Percentiles rank a stretch among this genome's conserved stretches.
Evolutionary conservation across 176 grass and related monocot species (phyloP).

Genomic region (Bonia amplexicaulis): DNA sequence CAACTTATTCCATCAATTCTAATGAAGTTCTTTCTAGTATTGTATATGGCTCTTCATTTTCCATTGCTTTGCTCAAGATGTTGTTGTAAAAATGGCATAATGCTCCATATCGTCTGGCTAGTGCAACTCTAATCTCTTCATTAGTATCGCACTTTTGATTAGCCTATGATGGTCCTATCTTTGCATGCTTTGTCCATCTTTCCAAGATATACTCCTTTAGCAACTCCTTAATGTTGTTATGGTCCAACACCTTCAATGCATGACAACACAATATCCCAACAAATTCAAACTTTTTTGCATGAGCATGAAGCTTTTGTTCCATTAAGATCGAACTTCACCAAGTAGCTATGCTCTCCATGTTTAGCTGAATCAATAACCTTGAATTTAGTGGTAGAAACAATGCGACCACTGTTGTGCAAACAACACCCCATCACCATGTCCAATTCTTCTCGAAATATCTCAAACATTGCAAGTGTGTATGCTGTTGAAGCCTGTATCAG

Average conservation of each 20-base stretch:
- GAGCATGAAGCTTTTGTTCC: conserved; percentile 43
- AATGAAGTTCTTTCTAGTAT: neutral
- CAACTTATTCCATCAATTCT: neutral
- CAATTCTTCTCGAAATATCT: conserved; percentile 52
- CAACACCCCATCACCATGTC: conserved; percentile 53
- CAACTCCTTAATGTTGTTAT: conserved; percentile 48
- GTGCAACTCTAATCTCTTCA: neutral
- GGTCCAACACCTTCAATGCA: conserved; percentile 52
- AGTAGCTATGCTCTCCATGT: no score
- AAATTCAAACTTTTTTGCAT: conserved; percentile 71
- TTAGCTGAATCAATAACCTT: conserved; percentile 27
- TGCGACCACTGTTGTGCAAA: neutral
- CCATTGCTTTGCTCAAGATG: neutral
- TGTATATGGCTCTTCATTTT: neutral
- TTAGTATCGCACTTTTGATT: conserved; percentile 35
- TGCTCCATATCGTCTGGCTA: neutral
- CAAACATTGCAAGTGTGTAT: conserved; percentile 47
- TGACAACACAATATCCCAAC: conserved; percentile 41
- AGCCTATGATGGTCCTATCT: conserved; percentile 17
- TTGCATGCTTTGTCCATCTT: no score
- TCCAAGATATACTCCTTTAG: no score
- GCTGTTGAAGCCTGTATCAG: conserved; percentile 40
- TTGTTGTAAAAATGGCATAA: neutral
- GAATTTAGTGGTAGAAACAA: conserved; percentile 14
- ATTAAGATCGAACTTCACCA: conserved; percentile 16